These are phyloP conservation scores for Hanseniaspora occidentalis DNA, from an alignment of 805 yeast species.

Conservation along the genomic window DNA sequence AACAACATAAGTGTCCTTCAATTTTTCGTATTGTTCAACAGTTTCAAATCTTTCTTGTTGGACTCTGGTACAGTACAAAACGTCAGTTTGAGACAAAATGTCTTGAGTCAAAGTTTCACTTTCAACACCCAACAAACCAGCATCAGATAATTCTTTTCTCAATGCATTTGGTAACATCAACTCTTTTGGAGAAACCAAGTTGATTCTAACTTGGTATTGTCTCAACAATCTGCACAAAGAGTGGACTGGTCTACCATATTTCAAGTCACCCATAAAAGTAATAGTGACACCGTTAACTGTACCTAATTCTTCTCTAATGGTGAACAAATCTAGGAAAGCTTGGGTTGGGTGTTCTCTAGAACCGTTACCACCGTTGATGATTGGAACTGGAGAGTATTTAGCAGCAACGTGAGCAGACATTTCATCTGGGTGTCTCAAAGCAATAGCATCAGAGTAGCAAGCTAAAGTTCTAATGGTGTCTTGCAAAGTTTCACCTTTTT, in stretches of 20 bases:
- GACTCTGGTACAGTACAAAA: constrained; percentile 93
- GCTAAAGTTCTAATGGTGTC: constrained; percentile 93
- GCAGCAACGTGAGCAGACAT: constrained; percentile 90
- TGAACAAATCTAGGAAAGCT: constrained; percentile 92
- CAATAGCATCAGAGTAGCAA: constrained; percentile 93
- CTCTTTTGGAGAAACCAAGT: constrained; percentile 84
- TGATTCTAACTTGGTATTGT: constrained; percentile 87
- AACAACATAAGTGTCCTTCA: constrained; percentile 83
- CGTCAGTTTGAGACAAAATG: constrained; percentile 82
- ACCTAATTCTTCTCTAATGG: constrained; percentile 97
- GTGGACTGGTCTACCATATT: constrained; percentile 97
- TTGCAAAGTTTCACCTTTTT: constrained; percentile 96
- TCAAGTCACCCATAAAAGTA: constrained; percentile 97
- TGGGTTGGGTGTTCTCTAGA: constrained; percentile 98
- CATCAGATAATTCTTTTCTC: constrained; percentile 48
- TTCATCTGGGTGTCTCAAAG: constrained; percentile 89
- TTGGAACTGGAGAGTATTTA: constrained; percentile 92
- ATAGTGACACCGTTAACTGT: constrained; percentile 96
- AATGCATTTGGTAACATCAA: constrained; percentile 70
- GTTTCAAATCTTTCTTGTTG: constrained; percentile 91
- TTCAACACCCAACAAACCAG: constrained; percentile 64
- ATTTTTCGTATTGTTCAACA: constrained; percentile 64
- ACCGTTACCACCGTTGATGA: constrained; percentile 97
- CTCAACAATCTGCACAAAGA: constrained; percentile 81
- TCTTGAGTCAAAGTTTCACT: constrained; percentile 70